Percentiles rank a stretch among this genome's conserved stretches.
Evolutionary conservation across 2,329 filamentous ascomycete genomes (phyloP).

Genomic region (Trichophyton benhamiae): DNA sequence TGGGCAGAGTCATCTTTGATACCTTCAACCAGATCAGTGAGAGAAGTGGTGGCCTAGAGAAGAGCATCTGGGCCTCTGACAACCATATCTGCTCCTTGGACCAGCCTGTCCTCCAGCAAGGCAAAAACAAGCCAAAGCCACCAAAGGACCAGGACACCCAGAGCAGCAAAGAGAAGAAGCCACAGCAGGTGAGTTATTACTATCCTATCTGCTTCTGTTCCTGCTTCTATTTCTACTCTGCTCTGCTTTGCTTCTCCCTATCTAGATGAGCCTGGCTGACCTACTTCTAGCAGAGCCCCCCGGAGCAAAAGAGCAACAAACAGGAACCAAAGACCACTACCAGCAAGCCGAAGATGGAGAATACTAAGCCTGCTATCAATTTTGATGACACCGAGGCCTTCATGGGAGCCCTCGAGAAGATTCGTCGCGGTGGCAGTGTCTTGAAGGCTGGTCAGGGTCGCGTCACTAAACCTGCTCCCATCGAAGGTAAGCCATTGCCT

Average conservation of each 20-base stretch:
- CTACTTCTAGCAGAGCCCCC: not conserved
- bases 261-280: not conserved
- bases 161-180: not conserved
- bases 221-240: no score
- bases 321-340: not conserved
- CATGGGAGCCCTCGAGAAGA: not conserved
- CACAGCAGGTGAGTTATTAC: not conserved
- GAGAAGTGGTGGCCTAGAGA: slow-evolving; percentile 8
- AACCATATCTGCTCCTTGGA: not conserved
- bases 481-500: not conserved
- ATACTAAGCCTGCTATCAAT: not conserved
- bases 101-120: not conserved
- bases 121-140: not conserved
- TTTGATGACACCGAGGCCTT: slow-evolving; percentile 3
- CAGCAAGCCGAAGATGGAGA: not conserved
- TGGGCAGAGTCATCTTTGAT: slow-evolving; percentile 7
- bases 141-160: not conserved
- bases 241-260: no score
- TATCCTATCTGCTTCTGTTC: not conserved
- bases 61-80: slow-evolving; percentile 11
- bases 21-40: slow-evolving; percentile 10
- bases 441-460: not conserved
- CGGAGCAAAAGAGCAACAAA: not conserved
- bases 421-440: not conserved
- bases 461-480: not conserved